Evolutionary conservation across 2,329 filamentous ascomycete species (phyloP), one percentile per base, ranked within the genome.

Genomic region (Remersonia thermophila): DNA sequence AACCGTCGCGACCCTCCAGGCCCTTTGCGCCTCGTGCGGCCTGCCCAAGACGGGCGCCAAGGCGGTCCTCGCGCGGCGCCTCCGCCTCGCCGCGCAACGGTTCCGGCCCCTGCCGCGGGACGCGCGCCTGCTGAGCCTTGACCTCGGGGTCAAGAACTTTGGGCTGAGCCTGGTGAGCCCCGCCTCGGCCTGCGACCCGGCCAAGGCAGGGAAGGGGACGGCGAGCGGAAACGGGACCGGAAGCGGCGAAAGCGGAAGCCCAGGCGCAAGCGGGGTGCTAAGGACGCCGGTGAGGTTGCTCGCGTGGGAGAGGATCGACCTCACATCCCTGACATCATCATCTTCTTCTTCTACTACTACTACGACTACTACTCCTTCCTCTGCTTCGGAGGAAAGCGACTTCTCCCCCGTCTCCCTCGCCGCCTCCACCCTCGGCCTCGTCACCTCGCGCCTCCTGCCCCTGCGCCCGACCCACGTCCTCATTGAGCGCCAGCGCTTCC

Each of bases 71-170:
- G 49, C 63, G 9, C 47, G 58, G n/a, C 66, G 71, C 1, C 59
- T 83, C 13, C 48, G 59, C 20, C 50, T 58, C 36, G 59, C 62
- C 34, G 48, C 63, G 13, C 30, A 37, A 3, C 31, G 40, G 8
- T 42, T 39, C 25, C 42, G 42, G 14, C 37, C 45, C 14, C 35
- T 48, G n/a, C 13, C 44, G 16, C 3, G 52, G 38, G 26, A 43
- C 50, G 39, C 62, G 47, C 66, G 77, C 30, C 66, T 91, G 16
- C 56, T 91, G 25, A 87, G 82, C 52, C 80, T 93, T 43, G 84
- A 93, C 55, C 80, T 91, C 73, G 84, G 84, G 3, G 81, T 93
- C 46, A 75, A 74, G 30, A 93, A 93, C 53, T 63, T 93, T 3
- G 83, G 83, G 1, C 84, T 76, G 53, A 82, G 80, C 45, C 66